Percentiles rank a stretch among this genome's conserved stretches.
Conservation (phyloP, 1,284 basidiomycete species). For the Ganoderma sinense region DNA sequence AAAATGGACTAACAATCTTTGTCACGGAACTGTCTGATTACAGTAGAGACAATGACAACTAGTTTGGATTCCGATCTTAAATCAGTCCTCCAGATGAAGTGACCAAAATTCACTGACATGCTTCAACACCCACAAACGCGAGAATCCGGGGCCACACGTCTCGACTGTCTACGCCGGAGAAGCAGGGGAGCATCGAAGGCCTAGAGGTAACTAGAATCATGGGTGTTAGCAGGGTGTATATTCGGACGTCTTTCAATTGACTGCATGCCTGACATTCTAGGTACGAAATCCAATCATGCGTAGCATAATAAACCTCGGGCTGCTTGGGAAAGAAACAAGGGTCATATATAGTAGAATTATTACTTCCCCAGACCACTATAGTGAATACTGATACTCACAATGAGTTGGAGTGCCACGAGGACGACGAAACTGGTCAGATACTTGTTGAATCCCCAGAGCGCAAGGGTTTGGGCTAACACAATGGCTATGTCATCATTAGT, state of each 20-base stretch:
- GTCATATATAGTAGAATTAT: no score
- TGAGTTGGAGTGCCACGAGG: not conserved
- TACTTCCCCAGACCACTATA: not conserved
- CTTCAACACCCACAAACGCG: not conserved
- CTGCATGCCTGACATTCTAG: not conserved
- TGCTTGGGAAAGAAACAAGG: not conserved
- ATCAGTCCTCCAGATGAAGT: not conserved
- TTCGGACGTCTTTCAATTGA: not conserved
- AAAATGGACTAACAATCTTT: not conserved
- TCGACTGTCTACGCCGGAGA: not conserved
- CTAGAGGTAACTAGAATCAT: not conserved
- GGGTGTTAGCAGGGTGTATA: not conserved
- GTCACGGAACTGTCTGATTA: not conserved
- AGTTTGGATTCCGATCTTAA: not conserved
- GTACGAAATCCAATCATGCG: not conserved
- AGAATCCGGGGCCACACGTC: not conserved
- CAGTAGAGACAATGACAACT: not conserved
- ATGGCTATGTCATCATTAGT: not conserved
- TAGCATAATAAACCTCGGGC: not conserved
- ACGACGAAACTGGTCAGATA: not conserved
- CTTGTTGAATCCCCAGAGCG: conserved; percentile 2
- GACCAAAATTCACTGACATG: not conserved
- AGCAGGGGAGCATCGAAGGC: not conserved
- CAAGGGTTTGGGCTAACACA: not conserved
- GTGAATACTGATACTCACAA: not conserved